Conservation (phyloP, 106 monocot species). For the Cymbidium sinense region DNA sequence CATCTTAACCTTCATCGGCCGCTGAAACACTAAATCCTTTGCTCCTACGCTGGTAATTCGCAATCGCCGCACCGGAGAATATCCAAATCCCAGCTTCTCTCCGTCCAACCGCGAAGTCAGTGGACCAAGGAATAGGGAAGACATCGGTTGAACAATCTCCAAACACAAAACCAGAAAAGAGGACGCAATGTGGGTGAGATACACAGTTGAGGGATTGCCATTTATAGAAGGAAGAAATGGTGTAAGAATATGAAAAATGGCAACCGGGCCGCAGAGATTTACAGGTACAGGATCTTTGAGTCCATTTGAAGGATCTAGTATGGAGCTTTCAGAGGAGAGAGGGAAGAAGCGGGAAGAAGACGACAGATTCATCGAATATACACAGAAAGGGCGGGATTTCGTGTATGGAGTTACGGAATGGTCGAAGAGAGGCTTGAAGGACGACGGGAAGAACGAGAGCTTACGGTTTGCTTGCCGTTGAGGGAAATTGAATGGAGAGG, state of each 20-base stretch:
- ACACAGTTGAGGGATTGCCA: background rate
- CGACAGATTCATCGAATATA: background rate
- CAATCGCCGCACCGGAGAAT: background rate
- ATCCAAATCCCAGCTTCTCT: background rate
- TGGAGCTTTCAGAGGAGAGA: background rate
- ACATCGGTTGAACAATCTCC: background rate
- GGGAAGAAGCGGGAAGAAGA: background rate
- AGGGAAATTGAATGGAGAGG: too few species aligned
- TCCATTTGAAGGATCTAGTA: background rate
- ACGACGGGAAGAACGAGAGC: too few species aligned
- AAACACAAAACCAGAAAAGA: background rate
- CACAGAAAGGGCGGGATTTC: too few species aligned
- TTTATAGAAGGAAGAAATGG: slow-evolving; percentile 1
- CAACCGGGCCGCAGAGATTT: background rate
- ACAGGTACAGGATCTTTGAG: background rate
- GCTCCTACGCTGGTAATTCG: too few species aligned
- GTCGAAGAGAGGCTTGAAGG: too few species aligned
- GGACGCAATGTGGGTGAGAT: background rate
- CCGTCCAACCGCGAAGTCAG: background rate
- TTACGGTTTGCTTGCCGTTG: too few species aligned
- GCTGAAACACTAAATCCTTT: too few species aligned
- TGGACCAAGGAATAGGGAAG: background rate
- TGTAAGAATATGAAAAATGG: background rate
- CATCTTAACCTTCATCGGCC: too few species aligned
- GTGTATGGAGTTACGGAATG: too few species aligned